Evolutionary conservation across 441 rosid genomes (phyloP).

Genomic region (Bocquillonia castaneifolia): DNA sequence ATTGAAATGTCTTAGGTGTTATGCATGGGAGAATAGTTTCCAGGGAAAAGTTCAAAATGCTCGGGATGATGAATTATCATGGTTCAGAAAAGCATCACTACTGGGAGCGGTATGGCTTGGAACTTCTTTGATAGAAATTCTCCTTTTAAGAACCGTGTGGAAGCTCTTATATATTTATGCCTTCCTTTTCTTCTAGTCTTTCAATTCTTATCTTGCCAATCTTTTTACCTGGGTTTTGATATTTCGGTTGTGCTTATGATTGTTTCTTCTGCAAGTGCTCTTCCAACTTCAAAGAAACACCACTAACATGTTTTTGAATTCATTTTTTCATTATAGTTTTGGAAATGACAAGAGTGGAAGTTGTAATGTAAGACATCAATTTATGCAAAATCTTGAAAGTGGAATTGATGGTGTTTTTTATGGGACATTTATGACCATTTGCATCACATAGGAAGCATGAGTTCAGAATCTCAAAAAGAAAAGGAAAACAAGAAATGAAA

Average conservation of each 20-base stretch:
- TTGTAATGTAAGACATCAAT: background rate
- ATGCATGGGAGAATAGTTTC: conserved; percentile 99
- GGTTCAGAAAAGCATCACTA: conserved; percentile 91
- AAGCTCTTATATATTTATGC: background rate
- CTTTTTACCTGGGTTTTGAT: background rate
- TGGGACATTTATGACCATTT: background rate
- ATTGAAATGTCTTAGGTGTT: conserved; percentile 60
- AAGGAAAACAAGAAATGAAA: background rate
- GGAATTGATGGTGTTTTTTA: background rate
- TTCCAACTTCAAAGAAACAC: background rate
- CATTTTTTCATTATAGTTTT: background rate
- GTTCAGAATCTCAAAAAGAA: background rate
- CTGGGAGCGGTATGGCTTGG: conserved; percentile 69
- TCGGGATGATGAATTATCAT: conserved; percentile 80
- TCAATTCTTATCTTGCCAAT: conserved; percentile 4
- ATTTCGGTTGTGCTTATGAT: background rate
- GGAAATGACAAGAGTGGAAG: background rate
- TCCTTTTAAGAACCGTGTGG: background rate
- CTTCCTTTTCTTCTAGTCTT: background rate
- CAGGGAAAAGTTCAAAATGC: conserved; percentile 79
- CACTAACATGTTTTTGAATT: background rate
- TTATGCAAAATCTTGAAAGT: background rate
- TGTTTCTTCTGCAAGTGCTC: background rate
- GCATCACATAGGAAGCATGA: background rate
- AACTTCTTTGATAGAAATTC: conserved; percentile 8